Conservation (phyloP, 179 eudicot species). For the Spergularia azorica region DNA sequence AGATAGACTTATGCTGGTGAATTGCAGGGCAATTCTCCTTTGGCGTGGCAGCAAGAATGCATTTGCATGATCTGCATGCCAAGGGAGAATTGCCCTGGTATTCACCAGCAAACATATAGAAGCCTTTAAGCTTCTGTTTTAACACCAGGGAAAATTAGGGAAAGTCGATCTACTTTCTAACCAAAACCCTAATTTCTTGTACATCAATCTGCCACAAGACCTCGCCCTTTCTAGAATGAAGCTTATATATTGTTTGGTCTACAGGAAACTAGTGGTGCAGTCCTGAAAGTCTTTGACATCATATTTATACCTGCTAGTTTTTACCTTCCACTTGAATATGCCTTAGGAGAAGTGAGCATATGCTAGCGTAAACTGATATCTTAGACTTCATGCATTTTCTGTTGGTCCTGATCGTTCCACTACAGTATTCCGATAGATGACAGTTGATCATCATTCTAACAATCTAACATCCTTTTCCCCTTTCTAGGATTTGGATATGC, state of each 20-base stretch:
- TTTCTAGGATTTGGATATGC: conserved; percentile 13
- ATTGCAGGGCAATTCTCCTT: conserved; percentile 47
- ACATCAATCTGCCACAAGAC: not conserved
- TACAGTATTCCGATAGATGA: not conserved
- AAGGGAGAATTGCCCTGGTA: conserved; percentile 59
- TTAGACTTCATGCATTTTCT: conserved; percentile 1
- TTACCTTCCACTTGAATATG: not conserved
- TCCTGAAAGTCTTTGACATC: conserved; percentile 2
- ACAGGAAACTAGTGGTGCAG: too few species aligned
- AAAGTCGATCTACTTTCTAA: not conserved
- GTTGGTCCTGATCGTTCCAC: conserved; percentile 6
- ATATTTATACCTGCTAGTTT: not conserved
- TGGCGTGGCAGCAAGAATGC: conserved; percentile 30
- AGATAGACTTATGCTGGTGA: not conserved
- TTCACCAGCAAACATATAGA: conserved; percentile 14
- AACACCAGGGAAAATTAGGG: not conserved
- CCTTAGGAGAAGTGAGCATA: conserved; percentile 11
- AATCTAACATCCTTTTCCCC: not conserved
- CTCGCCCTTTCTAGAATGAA: not conserved
- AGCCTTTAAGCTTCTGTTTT: not conserved
- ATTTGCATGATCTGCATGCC: conserved; percentile 40
- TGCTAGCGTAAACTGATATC: conserved; percentile 4
- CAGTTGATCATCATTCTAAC: not conserved
- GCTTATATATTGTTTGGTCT: too few species aligned
- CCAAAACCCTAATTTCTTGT: too few species aligned